These are phyloP conservation scores for Termitomyces sp. DNA, from an alignment of 768 basidiomycete genomes.

Conservation along the genomic window DNA sequence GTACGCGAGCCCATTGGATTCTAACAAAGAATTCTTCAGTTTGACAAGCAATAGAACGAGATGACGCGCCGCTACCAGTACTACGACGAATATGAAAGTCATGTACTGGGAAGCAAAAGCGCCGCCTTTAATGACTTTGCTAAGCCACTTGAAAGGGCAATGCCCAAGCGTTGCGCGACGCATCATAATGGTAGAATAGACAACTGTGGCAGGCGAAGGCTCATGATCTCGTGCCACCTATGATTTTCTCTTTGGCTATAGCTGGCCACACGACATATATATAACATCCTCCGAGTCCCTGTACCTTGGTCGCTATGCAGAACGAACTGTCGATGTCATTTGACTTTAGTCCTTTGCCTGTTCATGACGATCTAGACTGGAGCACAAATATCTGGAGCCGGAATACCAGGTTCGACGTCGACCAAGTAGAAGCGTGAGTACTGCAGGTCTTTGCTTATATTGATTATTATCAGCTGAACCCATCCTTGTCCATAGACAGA, in stretches of 20 bases:
- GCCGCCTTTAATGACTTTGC: not conserved
- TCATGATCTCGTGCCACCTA: not conserved
- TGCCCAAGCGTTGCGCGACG: not conserved
- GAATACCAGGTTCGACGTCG: not conserved
- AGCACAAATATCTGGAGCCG: not conserved
- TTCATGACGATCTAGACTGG: not conserved
- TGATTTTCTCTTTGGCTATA: not conserved
- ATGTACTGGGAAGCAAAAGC: not conserved
- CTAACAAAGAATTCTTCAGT: no score
- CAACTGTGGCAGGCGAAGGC: not conserved
- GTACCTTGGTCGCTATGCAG: not conserved
- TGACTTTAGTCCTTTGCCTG: not conserved
- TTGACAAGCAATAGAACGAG: no score
- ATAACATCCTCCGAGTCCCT: not conserved
- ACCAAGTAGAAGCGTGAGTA: not conserved
- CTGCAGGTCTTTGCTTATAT: no score
- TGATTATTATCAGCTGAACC: not conserved
- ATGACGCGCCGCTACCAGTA: not conserved
- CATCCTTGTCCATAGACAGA: not conserved
- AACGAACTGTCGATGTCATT: not conserved
- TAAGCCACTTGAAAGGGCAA: not conserved
- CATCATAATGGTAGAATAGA: not conserved
- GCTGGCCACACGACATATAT: not conserved
- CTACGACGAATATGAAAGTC: no score
- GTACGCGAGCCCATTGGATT: no score